phyloP scores from a whole-genome alignment of 2,329 filamentous ascomycete genomes.

The Diaporthe helianthi region DNA sequence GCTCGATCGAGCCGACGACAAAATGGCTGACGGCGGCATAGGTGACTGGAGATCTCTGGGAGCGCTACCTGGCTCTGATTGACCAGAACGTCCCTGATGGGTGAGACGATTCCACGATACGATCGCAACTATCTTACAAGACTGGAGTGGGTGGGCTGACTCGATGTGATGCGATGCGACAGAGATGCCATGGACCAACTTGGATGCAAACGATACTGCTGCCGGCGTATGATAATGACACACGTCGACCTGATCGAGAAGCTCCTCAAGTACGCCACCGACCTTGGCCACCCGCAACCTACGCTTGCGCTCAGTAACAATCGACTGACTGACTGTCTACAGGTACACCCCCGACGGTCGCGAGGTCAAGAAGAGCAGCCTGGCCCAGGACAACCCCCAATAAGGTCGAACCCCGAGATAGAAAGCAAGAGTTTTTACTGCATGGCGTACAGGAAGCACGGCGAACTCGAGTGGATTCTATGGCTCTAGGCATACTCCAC shows the following conservation, averaged over 20 bases:
- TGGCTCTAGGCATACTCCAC: constrained; percentile 6
- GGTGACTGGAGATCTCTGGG: constrained; percentile 98
- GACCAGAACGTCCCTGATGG: constrained; percentile 79
- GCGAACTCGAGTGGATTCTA: constrained; percentile 1
- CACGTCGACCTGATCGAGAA: constrained; percentile 99
- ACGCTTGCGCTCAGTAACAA: background rate
- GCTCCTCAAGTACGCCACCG: constrained; percentile 77
- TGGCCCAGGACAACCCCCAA: constrained; percentile 38
- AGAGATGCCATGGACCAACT: constrained; percentile 97
- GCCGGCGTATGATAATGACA: constrained; percentile 99
- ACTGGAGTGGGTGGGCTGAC: constrained; percentile 44
- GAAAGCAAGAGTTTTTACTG: constrained; percentile 21
- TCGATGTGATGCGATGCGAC: constrained; percentile 30
- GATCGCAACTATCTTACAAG: background rate
- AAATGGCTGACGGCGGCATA: constrained; percentile 51
- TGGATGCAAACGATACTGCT: constrained; percentile 95
- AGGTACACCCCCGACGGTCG: constrained; percentile 70
- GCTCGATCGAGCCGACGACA: background rate
- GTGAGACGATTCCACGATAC: constrained; percentile 54
- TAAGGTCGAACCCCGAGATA: constrained; percentile 2
- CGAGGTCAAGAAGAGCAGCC: constrained; percentile 66
- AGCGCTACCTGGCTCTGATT: constrained; percentile 89
- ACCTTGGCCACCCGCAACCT: background rate
- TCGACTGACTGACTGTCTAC: constrained; percentile 20
- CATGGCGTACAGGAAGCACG: constrained; percentile 31